These are phyloP conservation scores for Penicillium sp. DNA, from an alignment of 2,329 filamentous ascomycete species.

Conservation along the genomic window DNA sequence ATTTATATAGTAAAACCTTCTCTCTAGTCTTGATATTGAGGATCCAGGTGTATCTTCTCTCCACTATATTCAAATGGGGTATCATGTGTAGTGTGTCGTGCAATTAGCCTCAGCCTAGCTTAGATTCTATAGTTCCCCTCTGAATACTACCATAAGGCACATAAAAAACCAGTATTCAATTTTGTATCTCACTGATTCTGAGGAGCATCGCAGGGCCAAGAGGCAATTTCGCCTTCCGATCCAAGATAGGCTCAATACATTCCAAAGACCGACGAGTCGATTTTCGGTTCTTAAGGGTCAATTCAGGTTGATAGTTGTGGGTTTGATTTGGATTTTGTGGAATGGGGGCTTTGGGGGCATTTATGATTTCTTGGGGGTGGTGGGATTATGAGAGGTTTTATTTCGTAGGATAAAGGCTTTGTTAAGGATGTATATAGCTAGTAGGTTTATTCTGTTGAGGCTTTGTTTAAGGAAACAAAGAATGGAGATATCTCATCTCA, in stretches of 20 bases:
- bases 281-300: background rate
- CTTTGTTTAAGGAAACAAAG: background rate
- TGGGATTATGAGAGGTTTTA: background rate
- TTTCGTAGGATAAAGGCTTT: background rate
- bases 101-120: too few species aligned
- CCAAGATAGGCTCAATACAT: background rate
- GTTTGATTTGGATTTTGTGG: background rate
- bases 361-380: background rate
- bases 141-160: too few species aligned
- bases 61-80: too few species aligned
- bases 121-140: too few species aligned
- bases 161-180: too few species aligned
- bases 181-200: background rate
- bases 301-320: background rate
- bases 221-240: constrained; percentile 9
- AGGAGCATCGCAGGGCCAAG: constrained; percentile 2
- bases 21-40: too few species aligned
- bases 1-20: too few species aligned
- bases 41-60: too few species aligned
- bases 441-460: background rate
- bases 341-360: background rate
- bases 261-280: background rate
- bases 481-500: background rate
- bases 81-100: too few species aligned
- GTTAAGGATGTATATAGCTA: background rate